Base-by-base conservation (phyloP, 257 asterid species). In the Capsicum rhomboideum region DNA sequence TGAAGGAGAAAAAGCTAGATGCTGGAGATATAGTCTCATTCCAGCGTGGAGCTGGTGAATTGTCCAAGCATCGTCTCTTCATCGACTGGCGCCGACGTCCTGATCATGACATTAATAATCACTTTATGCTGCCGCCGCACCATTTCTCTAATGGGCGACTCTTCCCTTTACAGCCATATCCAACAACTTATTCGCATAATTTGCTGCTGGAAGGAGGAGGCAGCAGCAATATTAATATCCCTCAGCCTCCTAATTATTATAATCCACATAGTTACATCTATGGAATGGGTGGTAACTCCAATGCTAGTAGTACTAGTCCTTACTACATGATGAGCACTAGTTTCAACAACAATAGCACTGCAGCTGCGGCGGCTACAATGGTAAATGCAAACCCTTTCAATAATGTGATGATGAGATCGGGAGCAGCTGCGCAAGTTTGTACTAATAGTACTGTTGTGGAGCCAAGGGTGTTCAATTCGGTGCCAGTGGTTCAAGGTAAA, bases 401-500 rank as follows among this genome's bases (percentile, higher is more conserved):
- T 28, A 29, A 64, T 64, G 72, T 13, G 72, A 29, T 91, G 31
- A 87, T 91, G 37, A 87, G 93, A 85, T 85, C 95, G 28, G 86
- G 85, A n/a, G 50, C 42, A 0, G n/a, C 37, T 6, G 81, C 67
- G 4, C 29, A 55, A 58, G 84, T 77, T 71, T 37, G 83, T 16
- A 69, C 64, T 11, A 82, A 53, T 4, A 85, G 83, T 31, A 40
- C 26, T 6, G 82, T 61, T 29, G 82, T 74, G 14, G 80, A 54
- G 82, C 88, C 87, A 42, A 85, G 88, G 92, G 98, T 96, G 55
- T 92, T 84, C 67, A 94, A 96, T 26, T 96, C 99, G 83, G 98
- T 96, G 63, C 99, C 99, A n/a, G 98, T 96, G 92, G 99, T 96
- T 89, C 99, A 96, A 87, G 97, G 98, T 4, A 93, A 93, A 67